These are phyloP conservation scores for Colletotrichum horii DNA, from an alignment of 2,329 filamentous ascomycete genomes.

Conservation along the genomic window DNA sequence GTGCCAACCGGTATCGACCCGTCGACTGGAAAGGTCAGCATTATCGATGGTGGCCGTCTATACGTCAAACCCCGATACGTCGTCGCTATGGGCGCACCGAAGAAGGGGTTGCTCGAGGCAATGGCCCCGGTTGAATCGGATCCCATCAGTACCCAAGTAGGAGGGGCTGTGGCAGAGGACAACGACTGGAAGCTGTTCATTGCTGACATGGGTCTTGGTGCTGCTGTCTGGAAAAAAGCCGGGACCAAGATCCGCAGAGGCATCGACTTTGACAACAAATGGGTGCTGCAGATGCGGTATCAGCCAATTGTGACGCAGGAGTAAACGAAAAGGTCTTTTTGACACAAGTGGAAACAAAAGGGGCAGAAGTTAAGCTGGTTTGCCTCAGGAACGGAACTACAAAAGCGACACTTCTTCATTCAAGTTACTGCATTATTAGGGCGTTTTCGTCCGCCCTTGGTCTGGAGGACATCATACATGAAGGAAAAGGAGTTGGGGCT, in stretches of 20 bases:
- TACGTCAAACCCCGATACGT: conserved; percentile 84
- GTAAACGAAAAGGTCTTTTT: neutral
- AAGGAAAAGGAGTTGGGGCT: conserved; percentile 1
- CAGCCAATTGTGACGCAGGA: conserved; percentile 26
- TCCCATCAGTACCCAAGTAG: conserved; percentile 7
- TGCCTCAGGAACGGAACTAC: neutral
- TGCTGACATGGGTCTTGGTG: conserved; percentile 84
- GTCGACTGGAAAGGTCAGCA: conserved; percentile 69
- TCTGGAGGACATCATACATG: neutral
- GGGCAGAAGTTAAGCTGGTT: neutral
- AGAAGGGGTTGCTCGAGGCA: conserved; percentile 81
- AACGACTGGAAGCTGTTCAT: conserved; percentile 81
- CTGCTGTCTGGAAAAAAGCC: conserved; percentile 84
- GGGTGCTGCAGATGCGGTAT: conserved; percentile 77
- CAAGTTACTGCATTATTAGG: neutral
- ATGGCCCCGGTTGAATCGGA: conserved; percentile 61
- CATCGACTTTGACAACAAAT: conserved; percentile 86
- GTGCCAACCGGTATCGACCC: conserved; percentile 89
- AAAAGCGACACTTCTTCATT: conserved; percentile 7
- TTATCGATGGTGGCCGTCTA: conserved; percentile 77
- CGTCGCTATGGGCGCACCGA: conserved; percentile 85
- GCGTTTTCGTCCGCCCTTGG: neutral
- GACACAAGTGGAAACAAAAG: neutral
- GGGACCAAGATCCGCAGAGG: conserved; percentile 82
- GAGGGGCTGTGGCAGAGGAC: conserved; percentile 41